Base-by-base conservation (phyloP, 257 asterid genomes). In the Solanum piurae region DNA sequence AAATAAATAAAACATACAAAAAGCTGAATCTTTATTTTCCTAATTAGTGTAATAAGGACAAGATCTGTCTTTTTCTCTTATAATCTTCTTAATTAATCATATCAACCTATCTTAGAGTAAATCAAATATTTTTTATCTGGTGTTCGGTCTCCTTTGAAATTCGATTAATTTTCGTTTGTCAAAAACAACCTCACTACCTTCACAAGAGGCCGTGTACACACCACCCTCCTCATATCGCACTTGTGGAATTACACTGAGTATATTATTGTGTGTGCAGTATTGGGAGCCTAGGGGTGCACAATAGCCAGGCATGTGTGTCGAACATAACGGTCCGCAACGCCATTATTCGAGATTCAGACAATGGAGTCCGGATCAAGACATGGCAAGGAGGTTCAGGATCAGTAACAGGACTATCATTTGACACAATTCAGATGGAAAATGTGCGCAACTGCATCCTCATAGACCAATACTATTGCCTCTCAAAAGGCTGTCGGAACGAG, bases 341-440 rank as follows among this genome's bases (percentile, higher is more conserved):
- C n/a, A 31, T 95, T 4, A 93, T 97, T 72, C 91, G 71, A 42
- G 96, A 97, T 7, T 97, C 98, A 0, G 98, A 97, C 88, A 97
- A 95, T 29, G 98, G 98, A 14, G 88, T 97, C 0, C 88, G 98
- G 89, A 95, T 97, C 91, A 97, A 97, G 91, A 97, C 99, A 52
- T 97, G 99, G 99, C 98, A 97, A 80, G 99, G 99, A 21, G 99
- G 99, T 16, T 86, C 98, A 40, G 99, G 99, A 12, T 97, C 99
- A 0, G 98, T 97, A 1, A 40, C 94, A 2, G 94, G 95, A 37
- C 90, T 97, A 73, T 88, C 91, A 42, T 97, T 97, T 52, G 98
- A 96, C 88, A 95, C 93, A 93, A 93, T 97, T 14, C 96, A 97
- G 68, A 95, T 96, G 98, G 98, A 97, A 16, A 96, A 97, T 79